Percentiles rank a stretch among this genome's conserved stretches.
These are phyloP conservation scores for Golubevia pallescens DNA, from an alignment of 1,284 basidiomycete genomes.

Conservation along the genomic window DNA sequence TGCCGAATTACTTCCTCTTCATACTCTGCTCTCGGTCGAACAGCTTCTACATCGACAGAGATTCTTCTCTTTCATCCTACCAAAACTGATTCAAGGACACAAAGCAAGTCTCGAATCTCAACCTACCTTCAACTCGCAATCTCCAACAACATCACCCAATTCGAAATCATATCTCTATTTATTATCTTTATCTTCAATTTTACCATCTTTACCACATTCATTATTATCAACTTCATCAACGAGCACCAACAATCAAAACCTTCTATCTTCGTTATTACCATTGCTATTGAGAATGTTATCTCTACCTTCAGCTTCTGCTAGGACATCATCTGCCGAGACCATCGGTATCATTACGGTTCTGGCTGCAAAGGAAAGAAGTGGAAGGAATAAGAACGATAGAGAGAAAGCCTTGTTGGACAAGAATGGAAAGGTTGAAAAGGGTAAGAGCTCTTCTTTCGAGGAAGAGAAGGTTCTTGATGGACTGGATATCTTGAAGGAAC, in stretches of 20 bases:
- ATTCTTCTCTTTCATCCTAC: constrained; percentile 77
- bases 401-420: not conserved
- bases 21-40: constrained; percentile 71
- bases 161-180: too few relatives aligned
- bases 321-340: not conserved
- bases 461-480: not conserved
- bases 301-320: not conserved
- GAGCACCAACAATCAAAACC: not conserved
- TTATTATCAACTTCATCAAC: not conserved
- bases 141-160: too few relatives aligned
- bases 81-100: constrained; percentile 70
- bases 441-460: not conserved
- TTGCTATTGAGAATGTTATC: not conserved
- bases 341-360: not conserved
- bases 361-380: not conserved
- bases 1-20: constrained; percentile 17
- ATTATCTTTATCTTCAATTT: too few relatives aligned
- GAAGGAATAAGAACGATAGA: not conserved
- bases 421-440: not conserved
- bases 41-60: constrained; percentile 74
- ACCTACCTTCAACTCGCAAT: too few relatives aligned
- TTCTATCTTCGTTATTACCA: not conserved
- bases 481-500: too few relatives aligned
- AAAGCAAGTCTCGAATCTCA: not conserved
- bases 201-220: not conserved